Evolutionary conservation across 2,329 filamentous ascomycete species (phyloP).

Genomic region (Scytalidium sp.): DNA sequence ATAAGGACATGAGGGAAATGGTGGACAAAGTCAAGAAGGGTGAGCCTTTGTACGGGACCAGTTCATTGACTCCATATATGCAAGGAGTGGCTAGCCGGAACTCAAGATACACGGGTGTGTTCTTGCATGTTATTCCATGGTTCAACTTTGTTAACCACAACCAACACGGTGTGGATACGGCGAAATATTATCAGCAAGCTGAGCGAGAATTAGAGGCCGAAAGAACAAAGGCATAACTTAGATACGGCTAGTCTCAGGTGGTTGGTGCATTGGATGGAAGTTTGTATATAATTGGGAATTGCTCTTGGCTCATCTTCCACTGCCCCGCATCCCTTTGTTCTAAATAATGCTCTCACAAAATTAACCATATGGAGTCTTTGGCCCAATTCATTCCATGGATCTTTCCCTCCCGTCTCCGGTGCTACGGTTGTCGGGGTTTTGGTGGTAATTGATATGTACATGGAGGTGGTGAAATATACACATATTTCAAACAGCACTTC

Average conservation of each 20-base stretch:
- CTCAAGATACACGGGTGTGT: conserved; percentile 84
- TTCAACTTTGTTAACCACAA: conserved; percentile 98
- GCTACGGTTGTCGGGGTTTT: too few species aligned
- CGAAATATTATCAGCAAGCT: conserved; percentile 96
- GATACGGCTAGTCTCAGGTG: conserved; percentile 2
- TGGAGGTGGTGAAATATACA: too few species aligned
- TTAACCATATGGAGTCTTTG: background rate
- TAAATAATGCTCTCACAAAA: background rate
- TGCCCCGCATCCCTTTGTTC: background rate
- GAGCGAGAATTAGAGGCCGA: conserved; percentile 91
- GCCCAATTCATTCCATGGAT: background rate
- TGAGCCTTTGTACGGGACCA: conserved; percentile 83
- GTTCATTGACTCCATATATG: conserved; percentile 77
- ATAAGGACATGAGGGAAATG: conserved; percentile 99
- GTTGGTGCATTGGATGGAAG: conserved; percentile 6
- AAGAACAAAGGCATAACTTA: conserved; percentile 32
- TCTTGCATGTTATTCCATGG: conserved; percentile 85
- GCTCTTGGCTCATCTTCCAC: background rate
- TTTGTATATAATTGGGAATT: conserved; percentile 9
- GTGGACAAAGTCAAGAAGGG: conserved; percentile 92
- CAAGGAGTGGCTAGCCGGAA: conserved; percentile 92
- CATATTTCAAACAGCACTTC: background rate
- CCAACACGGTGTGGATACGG: conserved; percentile 91
- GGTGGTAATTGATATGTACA: too few species aligned
- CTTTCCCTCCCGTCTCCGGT: too few species aligned